Percentiles rank a stretch among this genome's conserved stretches.
phyloP scores from a whole-genome alignment of 2,329 filamentous ascomycete genomes.

The Penicillium griseofulvum region DNA sequence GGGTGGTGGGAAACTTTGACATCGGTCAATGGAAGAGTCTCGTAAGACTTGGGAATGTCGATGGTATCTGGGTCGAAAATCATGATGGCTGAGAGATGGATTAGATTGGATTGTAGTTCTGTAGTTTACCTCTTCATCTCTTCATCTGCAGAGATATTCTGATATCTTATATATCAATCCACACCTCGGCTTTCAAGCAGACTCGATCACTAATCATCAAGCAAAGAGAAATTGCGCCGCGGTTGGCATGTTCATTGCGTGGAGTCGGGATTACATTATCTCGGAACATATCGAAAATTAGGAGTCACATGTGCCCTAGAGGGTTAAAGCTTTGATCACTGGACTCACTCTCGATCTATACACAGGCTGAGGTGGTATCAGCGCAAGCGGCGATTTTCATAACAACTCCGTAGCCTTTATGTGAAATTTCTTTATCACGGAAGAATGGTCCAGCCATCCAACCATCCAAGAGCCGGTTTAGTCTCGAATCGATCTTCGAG shows the following conservation, averaged over 20 bases:
- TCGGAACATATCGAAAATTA: neutral
- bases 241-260: neutral
- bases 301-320: neutral
- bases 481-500: neutral
- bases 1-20: slow-evolving; percentile 37
- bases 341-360: neutral
- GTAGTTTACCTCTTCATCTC: neutral
- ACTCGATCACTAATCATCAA: neutral
- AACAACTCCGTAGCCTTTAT: neutral
- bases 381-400: no score
- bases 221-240: neutral
- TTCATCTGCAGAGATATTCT: neutral
- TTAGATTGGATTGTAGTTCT: no score
- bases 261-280: neutral
- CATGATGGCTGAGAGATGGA: neutral
- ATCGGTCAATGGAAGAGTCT: slow-evolving; percentile 25
- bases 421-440: neutral
- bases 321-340: neutral
- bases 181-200: neutral
- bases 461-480: no score
- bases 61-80: slow-evolving; percentile 5
- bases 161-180: neutral
- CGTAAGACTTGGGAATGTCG: slow-evolving; percentile 30
- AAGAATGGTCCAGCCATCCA: neutral
- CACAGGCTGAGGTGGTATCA: neutral